Evolutionary conservation across 805 yeast species (phyloP).

Genomic region (Yamadazyma tumulicola): DNA sequence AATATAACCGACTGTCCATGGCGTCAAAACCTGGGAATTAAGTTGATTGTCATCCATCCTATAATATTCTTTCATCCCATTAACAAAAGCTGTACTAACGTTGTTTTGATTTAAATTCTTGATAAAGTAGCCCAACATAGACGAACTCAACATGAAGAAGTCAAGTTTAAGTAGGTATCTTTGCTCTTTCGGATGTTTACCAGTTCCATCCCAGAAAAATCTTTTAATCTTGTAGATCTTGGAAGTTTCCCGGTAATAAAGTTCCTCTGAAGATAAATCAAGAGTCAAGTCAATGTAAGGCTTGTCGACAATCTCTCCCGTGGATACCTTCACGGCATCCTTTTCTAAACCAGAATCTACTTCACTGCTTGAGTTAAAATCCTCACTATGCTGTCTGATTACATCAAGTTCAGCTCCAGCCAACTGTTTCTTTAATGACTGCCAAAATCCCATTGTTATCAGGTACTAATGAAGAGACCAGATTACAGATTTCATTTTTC

Average conservation of each 20-base stretch:
- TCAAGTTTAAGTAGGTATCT: constrained; percentile 32
- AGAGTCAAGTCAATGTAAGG: constrained; percentile 5
- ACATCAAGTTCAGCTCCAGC: too few relatives aligned
- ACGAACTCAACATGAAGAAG: constrained; percentile 48
- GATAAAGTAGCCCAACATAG: constrained; percentile 51
- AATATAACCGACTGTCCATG: constrained; percentile 45
- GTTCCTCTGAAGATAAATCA: constrained; percentile 4
- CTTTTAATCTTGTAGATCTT: constrained; percentile 11
- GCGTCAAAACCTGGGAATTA: constrained; percentile 32
- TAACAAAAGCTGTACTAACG: constrained; percentile 44
- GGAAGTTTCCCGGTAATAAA: neutral
- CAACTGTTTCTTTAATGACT: too few relatives aligned
- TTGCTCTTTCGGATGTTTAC: constrained; percentile 35
- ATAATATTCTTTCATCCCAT: constrained; percentile 45
- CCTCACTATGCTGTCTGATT: too few relatives aligned
- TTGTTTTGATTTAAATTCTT: constrained; percentile 43
- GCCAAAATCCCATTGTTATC: too few relatives aligned
- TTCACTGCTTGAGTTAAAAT: too few relatives aligned
- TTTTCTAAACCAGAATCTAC: too few relatives aligned
- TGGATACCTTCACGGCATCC: too few relatives aligned
- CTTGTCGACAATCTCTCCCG: too few relatives aligned
- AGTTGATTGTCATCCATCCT: constrained; percentile 40
- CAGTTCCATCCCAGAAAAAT: constrained; percentile 37
- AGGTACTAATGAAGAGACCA: too few relatives aligned
- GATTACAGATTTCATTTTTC: too few relatives aligned